These are phyloP conservation scores for Amniculicola lignicola DNA, from an alignment of 495 filamentous ascomycete genomes.

Conservation along the genomic window DNA sequence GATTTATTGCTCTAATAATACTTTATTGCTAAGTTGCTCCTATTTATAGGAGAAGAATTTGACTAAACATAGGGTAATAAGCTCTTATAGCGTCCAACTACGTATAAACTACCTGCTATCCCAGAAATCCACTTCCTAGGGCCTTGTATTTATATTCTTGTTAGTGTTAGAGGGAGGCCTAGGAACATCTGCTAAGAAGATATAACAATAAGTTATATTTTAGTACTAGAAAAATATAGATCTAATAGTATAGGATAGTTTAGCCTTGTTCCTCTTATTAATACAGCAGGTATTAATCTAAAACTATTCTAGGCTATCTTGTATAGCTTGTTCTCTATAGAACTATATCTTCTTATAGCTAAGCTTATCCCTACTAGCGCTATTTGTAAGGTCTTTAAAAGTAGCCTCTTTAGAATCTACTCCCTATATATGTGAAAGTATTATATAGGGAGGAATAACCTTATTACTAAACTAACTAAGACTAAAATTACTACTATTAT, in stretches of 20 bases:
- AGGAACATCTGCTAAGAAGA: too few relatives aligned
- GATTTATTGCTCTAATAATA: background rate
- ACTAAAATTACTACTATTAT: background rate
- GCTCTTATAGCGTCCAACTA: too few relatives aligned
- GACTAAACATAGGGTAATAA: background rate
- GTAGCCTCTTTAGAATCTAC: constrained; percentile 10
- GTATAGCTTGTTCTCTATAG: constrained; percentile 6
- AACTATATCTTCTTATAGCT: constrained; percentile 14
- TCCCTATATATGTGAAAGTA: constrained; percentile 15
- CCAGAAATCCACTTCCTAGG: background rate
- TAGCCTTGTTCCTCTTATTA: too few relatives aligned
- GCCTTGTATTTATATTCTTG: background rate
- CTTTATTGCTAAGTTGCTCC: constrained; percentile 3
- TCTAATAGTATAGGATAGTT: background rate
- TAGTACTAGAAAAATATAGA: constrained; percentile 8
- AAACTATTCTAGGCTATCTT: constrained; percentile 8
- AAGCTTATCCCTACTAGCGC: constrained; percentile 7
- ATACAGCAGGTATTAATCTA: too few relatives aligned
- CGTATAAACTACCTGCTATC: constrained; percentile 4
- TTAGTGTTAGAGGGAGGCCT: background rate
- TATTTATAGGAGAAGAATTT: constrained; percentile 6
- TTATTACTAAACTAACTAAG: background rate
- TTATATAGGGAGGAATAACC: background rate
- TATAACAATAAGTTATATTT: background rate
- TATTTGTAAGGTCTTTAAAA: constrained; percentile 7